phyloP scores from a whole-genome alignment of 1,139 yeast genomes.

The Ogataea hybrid region DNA sequence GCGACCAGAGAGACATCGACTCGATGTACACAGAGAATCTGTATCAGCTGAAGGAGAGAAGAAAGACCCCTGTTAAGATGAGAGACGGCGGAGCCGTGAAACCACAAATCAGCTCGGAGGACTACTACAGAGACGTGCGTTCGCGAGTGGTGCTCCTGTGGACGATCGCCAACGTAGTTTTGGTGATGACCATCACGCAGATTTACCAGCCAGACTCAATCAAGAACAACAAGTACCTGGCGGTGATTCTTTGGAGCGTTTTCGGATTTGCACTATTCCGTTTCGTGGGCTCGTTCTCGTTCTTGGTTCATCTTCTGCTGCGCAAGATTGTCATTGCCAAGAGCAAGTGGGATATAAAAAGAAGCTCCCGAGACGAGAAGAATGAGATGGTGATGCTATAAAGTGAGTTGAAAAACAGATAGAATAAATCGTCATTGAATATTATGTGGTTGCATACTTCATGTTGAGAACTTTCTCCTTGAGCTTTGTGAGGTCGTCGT shows the following conservation, averaged over 20 bases:
- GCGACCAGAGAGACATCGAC: constrained; percentile 88
- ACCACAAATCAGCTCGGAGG: constrained; percentile 58
- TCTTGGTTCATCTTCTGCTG: constrained; percentile 46
- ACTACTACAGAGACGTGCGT: constrained; percentile 91
- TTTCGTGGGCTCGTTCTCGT: constrained; percentile 73
- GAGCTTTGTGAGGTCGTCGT: constrained; percentile 28
- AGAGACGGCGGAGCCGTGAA: constrained; percentile 53
- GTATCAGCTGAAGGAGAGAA: constrained; percentile 69
- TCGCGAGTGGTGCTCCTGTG: constrained; percentile 88
- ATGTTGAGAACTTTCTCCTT: constrained; percentile 29
- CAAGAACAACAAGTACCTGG: constrained; percentile 71
- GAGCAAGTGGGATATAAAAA: constrained; percentile 31
- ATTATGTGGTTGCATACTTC: constrained; percentile 22
- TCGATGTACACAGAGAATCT: constrained; percentile 79
- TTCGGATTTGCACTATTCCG: constrained; percentile 78
- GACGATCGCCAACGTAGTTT: constrained; percentile 77
- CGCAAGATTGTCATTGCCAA: constrained; percentile 31
- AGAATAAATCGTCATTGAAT: constrained; percentile 1
- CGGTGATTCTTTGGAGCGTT: constrained; percentile 86
- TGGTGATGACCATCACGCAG: constrained; percentile 85
- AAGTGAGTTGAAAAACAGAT: constrained; percentile 1
- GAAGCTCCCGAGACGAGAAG: constrained; percentile 14
- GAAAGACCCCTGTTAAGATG: constrained; percentile 47
- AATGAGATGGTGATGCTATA: constrained; percentile 27
- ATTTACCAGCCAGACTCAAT: constrained; percentile 65